Evolutionary conservation across 129 eudicot genomes (phyloP).

Genomic region (Solidago caesia): DNA sequence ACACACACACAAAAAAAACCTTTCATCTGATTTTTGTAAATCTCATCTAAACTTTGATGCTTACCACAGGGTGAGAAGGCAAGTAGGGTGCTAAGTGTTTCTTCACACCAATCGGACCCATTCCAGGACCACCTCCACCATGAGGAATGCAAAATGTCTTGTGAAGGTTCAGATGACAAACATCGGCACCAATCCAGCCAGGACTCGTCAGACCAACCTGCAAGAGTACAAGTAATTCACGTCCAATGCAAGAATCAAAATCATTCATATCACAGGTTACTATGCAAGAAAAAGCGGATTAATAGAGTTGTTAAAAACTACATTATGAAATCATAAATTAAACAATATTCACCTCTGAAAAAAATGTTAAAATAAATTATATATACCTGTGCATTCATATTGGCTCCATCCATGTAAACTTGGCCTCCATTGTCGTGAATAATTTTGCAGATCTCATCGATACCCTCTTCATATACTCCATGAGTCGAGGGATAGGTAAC

Average conservation of each 20-base stretch:
- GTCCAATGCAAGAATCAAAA: slow-evolving; percentile 1
- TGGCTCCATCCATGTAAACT: slow-evolving; percentile 99
- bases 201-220: slow-evolving; percentile 99
- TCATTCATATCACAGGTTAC: neutral
- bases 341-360: neutral
- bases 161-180: slow-evolving; percentile 95
- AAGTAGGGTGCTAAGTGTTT: slow-evolving; percentile 89
- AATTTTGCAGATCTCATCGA: slow-evolving; percentile 91
- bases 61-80: slow-evolving; percentile 99
- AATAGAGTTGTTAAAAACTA: neutral
- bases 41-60: neutral
- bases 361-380: slow-evolving; percentile 1
- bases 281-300: neutral
- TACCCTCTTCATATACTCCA: slow-evolving; percentile 98
- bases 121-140: slow-evolving; percentile 99
- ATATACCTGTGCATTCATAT: slow-evolving; percentile 95
- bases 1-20: neutral
- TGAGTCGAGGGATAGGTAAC: slow-evolving; percentile 98
- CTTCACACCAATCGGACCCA: slow-evolving; percentile 99
- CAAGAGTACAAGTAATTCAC: slow-evolving; percentile 17
- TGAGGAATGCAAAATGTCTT: slow-evolving; percentile 98
- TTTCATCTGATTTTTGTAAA: too few species aligned
- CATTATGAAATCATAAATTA: neutral
- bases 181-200: slow-evolving; percentile 93
- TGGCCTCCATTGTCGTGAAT: slow-evolving; percentile 97